A percentile compares a stretch with the other conserved stretches of the same genome.
phyloP scores from a whole-genome alignment of 805 yeast species.

The Candida tammaniensis region DNA sequence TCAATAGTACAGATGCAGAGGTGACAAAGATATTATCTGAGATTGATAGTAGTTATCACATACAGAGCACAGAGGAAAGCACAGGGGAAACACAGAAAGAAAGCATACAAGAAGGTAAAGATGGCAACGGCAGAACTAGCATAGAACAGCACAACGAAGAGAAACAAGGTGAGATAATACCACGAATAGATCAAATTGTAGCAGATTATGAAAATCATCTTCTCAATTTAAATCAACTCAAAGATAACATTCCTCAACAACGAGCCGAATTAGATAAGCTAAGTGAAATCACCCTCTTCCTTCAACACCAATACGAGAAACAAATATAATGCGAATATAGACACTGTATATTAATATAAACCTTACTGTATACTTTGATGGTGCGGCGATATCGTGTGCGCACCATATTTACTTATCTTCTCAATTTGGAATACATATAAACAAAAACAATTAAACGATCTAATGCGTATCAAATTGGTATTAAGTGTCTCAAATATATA shows the following conservation, averaged over 20 bases:
- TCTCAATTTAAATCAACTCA: slow-evolving; percentile 29
- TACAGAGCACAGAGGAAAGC: slow-evolving; percentile 1
- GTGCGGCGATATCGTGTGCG: no score
- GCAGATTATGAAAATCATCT: slow-evolving; percentile 28
- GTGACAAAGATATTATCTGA: slow-evolving; percentile 25
- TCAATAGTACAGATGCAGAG: slow-evolving; percentile 27
- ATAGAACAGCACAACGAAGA: no score
- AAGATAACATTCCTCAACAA: slow-evolving; percentile 33
- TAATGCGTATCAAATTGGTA: no score
- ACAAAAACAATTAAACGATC: no score
- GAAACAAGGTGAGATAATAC: slow-evolving; percentile 1
- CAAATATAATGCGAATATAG: neutral
- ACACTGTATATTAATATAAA: no score
- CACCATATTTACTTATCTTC: no score
- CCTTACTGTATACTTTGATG: no score
- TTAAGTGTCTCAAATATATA: no score
- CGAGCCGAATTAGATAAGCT: slow-evolving; percentile 33
- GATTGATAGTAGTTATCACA: slow-evolving; percentile 9
- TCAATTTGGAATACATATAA: no score
- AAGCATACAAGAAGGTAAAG: slow-evolving; percentile 13
- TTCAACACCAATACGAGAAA: slow-evolving; percentile 6
- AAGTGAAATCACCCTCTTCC: slow-evolving; percentile 20
- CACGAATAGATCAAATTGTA: slow-evolving; percentile 16
- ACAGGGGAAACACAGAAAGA: slow-evolving; percentile 5
- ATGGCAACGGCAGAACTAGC: no score